These are phyloP conservation scores for Solanum pimpinellifolium DNA, from an alignment of 257 asterid species.

Conservation along the genomic window DNA sequence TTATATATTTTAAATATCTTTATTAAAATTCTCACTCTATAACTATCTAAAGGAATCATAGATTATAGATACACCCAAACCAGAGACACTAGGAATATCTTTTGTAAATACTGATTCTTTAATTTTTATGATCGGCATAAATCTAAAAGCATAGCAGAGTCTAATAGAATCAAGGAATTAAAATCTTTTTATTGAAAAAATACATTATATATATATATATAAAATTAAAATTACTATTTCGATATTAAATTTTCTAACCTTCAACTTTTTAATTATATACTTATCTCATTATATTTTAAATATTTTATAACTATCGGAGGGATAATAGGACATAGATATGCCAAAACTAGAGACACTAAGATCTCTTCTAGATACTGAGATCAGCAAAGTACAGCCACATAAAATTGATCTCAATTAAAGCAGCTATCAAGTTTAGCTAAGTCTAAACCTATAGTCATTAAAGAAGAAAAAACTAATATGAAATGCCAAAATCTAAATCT, in stretches of 20 bases:
- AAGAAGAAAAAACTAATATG: background rate
- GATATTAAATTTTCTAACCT: too few relatives aligned
- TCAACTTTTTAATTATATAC: too few relatives aligned
- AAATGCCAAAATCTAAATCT: background rate
- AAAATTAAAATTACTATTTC: too few relatives aligned
- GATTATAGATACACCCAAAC: background rate
- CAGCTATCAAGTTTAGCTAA: background rate
- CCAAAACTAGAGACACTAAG: background rate
- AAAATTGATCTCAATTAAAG: background rate
- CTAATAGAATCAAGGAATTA: too few relatives aligned
- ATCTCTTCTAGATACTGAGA: background rate
- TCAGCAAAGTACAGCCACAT: background rate
- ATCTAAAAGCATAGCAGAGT: too few relatives aligned
- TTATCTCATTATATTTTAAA: background rate
- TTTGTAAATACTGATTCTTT: background rate
- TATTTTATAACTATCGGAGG: accelerated
- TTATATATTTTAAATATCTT: background rate
- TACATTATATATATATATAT: too few relatives aligned
- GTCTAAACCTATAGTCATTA: background rate
- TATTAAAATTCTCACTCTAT: background rate
- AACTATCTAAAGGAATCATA: background rate
- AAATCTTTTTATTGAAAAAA: too few relatives aligned
- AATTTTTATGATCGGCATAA: too few relatives aligned
- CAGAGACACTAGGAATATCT: background rate
- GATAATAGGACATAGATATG: background rate